Percentiles rank a stretch among this genome's conserved stretches.
Conservation (phyloP, 768 basidiomycete genomes). For the Gautieria morchelliformis region DNA sequence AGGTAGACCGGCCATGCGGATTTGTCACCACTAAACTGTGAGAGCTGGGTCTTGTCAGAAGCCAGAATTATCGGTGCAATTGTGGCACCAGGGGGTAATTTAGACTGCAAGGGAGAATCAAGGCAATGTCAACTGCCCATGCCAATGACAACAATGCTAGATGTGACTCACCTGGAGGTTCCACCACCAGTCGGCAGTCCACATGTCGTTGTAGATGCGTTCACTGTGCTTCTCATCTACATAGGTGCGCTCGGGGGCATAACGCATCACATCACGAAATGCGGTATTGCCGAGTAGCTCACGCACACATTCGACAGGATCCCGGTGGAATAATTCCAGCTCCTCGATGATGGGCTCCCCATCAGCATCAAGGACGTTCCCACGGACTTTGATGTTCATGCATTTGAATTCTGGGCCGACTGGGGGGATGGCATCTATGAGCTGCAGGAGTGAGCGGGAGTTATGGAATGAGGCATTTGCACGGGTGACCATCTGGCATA, state of each 20-base stretch:
- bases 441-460: no score
- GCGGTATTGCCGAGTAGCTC: constrained; percentile 22
- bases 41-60: constrained; percentile 23
- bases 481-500: no score
- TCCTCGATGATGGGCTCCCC: no score
- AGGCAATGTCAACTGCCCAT: no score
- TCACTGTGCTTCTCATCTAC: neutral
- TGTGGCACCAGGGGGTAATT: constrained; percentile 11
- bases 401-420: no score
- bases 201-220: constrained; percentile 10
- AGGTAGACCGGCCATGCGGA: constrained; percentile 24
- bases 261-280: constrained; percentile 1
- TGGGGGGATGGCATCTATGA: no score
- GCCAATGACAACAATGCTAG: neutral
- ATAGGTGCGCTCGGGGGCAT: constrained; percentile 7
- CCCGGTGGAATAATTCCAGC: constrained; percentile 22
- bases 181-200: constrained; percentile 1
- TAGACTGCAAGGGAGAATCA: no score
- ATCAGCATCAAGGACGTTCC: no score
- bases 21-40: constrained; percentile 19
- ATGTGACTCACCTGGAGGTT: constrained; percentile 7
- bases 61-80: constrained; percentile 20
- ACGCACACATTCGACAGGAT: constrained; percentile 23
- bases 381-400: no score
- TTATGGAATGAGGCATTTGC: no score